These are phyloP conservation scores for Chrysoporthe puriensis DNA, from an alignment of 2,329 filamentous ascomycete genomes.

Conservation along the genomic window DNA sequence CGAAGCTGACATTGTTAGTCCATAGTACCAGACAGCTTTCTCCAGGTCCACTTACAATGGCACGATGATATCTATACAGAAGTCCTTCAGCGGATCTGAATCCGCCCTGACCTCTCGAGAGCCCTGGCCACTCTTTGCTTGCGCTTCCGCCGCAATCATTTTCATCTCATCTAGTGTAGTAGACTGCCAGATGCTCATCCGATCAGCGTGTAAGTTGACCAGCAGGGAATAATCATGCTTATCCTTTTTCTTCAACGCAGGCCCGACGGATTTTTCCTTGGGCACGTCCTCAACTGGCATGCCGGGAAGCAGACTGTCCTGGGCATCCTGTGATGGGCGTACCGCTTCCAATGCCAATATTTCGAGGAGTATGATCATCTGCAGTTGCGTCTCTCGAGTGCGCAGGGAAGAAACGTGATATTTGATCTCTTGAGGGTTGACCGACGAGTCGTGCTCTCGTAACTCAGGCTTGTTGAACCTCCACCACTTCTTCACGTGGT, in stretches of 20 bases:
- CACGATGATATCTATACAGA: constrained; percentile 79
- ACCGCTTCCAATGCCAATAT: constrained; percentile 70
- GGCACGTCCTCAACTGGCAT: constrained; percentile 42
- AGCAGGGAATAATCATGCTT: constrained; percentile 67
- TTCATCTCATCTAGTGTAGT: constrained; percentile 65
- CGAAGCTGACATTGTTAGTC: constrained; percentile 58
- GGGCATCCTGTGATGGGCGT: constrained; percentile 44
- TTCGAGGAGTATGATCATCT: constrained; percentile 80
- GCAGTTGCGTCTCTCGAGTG: constrained; percentile 77
- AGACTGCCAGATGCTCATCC: constrained; percentile 83
- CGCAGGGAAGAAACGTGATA: constrained; percentile 68
- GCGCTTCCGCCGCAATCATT: constrained; percentile 51
- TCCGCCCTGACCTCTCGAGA: constrained; percentile 45
- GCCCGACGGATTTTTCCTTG: constrained; percentile 39
- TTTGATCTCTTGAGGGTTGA: constrained; percentile 58
- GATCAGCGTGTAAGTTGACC: constrained; percentile 75
- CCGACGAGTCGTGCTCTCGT: constrained; percentile 50
- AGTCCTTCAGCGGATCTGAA: constrained; percentile 71
- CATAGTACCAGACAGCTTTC: not conserved
- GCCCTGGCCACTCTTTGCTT: constrained; percentile 41
- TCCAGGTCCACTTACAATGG: constrained; percentile 64
- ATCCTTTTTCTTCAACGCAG: constrained; percentile 56
- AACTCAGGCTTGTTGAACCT: constrained; percentile 54
- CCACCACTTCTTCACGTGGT: constrained; percentile 74
- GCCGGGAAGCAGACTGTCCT: constrained; percentile 52